Percentiles rank a stretch among this genome's conserved stretches.
Evolutionary conservation across 768 basidiomycete species (phyloP).

Genomic region (Podaxis sp.): DNA sequence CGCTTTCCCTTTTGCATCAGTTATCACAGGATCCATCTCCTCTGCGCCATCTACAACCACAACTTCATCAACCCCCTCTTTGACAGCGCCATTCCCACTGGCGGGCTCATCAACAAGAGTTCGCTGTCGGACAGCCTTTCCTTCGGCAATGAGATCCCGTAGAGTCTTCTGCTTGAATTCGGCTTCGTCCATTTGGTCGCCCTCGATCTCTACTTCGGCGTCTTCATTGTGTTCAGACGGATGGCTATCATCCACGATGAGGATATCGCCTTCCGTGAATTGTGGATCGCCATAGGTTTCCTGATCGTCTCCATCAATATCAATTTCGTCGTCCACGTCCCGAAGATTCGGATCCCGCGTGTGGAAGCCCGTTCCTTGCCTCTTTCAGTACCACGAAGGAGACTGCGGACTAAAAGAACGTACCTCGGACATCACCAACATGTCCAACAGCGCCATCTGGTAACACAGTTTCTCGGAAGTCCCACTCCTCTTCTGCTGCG

Average conservation of each 20-base stretch:
- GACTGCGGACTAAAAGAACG: slow-evolving; percentile 20
- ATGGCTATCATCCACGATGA: slow-evolving; percentile 33
- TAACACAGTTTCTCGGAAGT: slow-evolving; percentile 22
- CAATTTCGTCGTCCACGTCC: slow-evolving; percentile 79
- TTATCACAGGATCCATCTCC: slow-evolving; percentile 48
- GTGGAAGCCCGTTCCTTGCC: slow-evolving; percentile 69
- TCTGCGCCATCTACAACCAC: slow-evolving; percentile 43
- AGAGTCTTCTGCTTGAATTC: slow-evolving; percentile 38
- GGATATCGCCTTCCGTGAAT: slow-evolving; percentile 74
- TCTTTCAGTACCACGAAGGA: not conserved
- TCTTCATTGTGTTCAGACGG: slow-evolving; percentile 34
- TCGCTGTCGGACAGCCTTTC: slow-evolving; percentile 36
- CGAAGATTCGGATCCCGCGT: slow-evolving; percentile 53
- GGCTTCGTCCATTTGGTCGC: slow-evolving; percentile 33
- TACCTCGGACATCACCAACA: slow-evolving; percentile 51
- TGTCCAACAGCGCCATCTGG: slow-evolving; percentile 33
- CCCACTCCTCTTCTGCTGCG: slow-evolving; percentile 32
- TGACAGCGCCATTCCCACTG: slow-evolving; percentile 21
- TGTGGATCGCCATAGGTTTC: slow-evolving; percentile 66
- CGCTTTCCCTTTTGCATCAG: slow-evolving; percentile 46
- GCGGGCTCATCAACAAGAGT: slow-evolving; percentile 18
- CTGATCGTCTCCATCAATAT: slow-evolving; percentile 78
- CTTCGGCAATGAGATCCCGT: slow-evolving; percentile 54
- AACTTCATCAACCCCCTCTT: slow-evolving; percentile 38
- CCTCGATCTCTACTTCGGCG: slow-evolving; percentile 44